Evolutionary conservation across 306 rosid species (phyloP).

Genomic region (Citrullus colocynthis): DNA sequence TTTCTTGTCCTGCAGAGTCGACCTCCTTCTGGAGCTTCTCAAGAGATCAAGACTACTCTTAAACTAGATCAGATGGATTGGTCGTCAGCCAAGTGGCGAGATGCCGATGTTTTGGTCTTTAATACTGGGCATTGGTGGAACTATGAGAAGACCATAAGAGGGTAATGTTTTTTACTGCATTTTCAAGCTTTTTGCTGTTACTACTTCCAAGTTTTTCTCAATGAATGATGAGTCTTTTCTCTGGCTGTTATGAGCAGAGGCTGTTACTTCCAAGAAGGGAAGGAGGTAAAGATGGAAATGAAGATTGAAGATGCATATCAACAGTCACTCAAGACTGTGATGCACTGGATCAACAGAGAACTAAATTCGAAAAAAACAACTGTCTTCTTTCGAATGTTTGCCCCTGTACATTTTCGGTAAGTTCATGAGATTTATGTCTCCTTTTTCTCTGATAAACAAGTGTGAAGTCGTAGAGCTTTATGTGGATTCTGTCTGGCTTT

Average conservation of each 20-base stretch:
- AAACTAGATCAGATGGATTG: conserved; percentile 85
- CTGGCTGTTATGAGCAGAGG: conserved; percentile 33
- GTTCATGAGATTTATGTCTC: not conserved
- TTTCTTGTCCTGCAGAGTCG: conserved; percentile 69
- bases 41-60: conserved; percentile 38
- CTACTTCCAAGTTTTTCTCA: not conserved
- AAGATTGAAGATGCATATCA: conserved; percentile 57
- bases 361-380: conserved; percentile 46
- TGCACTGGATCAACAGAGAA: conserved; percentile 45
- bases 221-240: not conserved
- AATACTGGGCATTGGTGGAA: conserved; percentile 98
- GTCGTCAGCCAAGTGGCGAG: conserved; percentile 56
- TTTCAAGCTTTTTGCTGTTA: not conserved
- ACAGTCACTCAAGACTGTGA: conserved; percentile 45
- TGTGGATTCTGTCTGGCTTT: not conserved
- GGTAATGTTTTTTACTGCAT: conserved; percentile 26
- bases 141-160: conserved; percentile 63
- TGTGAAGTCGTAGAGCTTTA: not conserved
- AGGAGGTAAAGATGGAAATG: conserved; percentile 49
- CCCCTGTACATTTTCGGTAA: conserved; percentile 92
- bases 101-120: conserved; percentile 61
- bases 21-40: conserved; percentile 34
- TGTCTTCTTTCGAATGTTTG: conserved; percentile 66
- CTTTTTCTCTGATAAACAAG: not conserved
- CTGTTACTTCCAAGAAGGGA: conserved; percentile 76